phyloP scores from a whole-genome alignment of 352 stramenopile species.

The Blastocystis sp. region DNA sequence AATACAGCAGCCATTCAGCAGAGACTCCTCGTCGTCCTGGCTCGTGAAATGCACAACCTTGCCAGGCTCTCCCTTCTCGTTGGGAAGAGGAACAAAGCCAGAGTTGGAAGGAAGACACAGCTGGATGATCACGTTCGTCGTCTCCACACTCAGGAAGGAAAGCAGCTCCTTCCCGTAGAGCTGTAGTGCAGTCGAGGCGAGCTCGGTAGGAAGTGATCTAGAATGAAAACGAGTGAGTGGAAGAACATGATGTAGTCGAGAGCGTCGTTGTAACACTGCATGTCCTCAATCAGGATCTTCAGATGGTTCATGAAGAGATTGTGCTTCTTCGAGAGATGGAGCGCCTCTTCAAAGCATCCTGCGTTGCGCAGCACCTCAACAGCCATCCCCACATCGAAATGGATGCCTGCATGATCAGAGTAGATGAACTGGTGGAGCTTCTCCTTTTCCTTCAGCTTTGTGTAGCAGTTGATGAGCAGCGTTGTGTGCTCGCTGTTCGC shows the following conservation, averaged over 20 bases:
- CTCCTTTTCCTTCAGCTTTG: constrained; percentile 79
- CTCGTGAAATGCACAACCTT: neutral
- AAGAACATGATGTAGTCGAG: constrained; percentile 77
- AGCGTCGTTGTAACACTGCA: constrained; percentile 76
- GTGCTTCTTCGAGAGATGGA: constrained; percentile 77
- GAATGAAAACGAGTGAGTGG: neutral
- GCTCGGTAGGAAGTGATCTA: constrained; percentile 3
- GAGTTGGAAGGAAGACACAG: constrained; percentile 71
- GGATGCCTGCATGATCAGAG: constrained; percentile 71
- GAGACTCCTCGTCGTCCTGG: neutral
- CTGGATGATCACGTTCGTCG: constrained; percentile 80
- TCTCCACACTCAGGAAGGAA: constrained; percentile 77
- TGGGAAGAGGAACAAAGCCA: neutral
- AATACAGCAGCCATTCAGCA: constrained; percentile 37
- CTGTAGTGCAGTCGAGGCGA: constrained; percentile 67
- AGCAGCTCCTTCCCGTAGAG: constrained; percentile 82
- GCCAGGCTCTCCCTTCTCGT: neutral
- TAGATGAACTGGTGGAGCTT: constrained; percentile 85
- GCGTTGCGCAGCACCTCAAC: constrained; percentile 84
- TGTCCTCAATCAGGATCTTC: constrained; percentile 83
- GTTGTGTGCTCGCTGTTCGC: constrained; percentile 85
- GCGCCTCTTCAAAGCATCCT: constrained; percentile 77
- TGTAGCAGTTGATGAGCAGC: constrained; percentile 87
- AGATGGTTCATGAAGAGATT: constrained; percentile 83
- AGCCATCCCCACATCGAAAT: constrained; percentile 83